These are phyloP conservation scores for Fusarium nanum DNA, from an alignment of 2,329 filamentous ascomycete genomes.

Conservation along the genomic window DNA sequence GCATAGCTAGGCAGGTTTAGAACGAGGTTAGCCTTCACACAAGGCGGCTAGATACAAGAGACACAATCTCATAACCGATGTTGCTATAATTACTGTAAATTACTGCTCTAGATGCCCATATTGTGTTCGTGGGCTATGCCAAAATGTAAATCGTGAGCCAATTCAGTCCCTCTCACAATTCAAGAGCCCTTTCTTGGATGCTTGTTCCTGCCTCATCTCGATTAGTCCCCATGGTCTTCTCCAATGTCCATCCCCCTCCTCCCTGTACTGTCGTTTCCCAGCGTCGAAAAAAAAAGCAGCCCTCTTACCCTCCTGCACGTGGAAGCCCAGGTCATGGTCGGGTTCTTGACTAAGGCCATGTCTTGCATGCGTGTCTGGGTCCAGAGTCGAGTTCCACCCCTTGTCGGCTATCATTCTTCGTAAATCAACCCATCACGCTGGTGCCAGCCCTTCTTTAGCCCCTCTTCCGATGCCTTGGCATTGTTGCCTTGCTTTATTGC, in stretches of 20 bases:
- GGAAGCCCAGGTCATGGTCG: constrained; percentile 16
- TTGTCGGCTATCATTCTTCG: constrained; percentile 13
- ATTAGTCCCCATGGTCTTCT: not conserved
- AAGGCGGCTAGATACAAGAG: constrained; percentile 14
- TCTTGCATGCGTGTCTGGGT: constrained; percentile 26
- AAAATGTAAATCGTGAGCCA: not conserved
- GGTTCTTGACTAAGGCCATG: constrained; percentile 21
- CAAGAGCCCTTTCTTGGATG: not conserved
- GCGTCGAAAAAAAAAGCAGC: not conserved
- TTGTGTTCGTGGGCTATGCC: not conserved
- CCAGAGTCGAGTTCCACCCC: constrained; percentile 20
- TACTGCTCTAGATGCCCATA: not conserved
- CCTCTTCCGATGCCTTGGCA: constrained; percentile 3
- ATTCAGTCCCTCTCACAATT: not conserved
- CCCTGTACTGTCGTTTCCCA: not conserved
- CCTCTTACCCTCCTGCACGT: constrained; percentile 15
- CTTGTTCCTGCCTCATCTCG: not conserved
- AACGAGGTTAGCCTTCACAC: not conserved
- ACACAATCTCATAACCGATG: not conserved
- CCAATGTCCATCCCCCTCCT: not conserved
- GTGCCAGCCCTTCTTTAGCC: constrained; percentile 7
- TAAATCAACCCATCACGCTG: constrained; percentile 18
- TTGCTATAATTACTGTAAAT: not conserved
- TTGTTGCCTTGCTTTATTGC: not conserved
- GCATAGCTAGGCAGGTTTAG: constrained; percentile 9